A percentile compares a stretch with the other conserved stretches of the same genome.
phyloP scores from a whole-genome alignment of 139 green algal species.

The Asterochloris erici region DNA sequence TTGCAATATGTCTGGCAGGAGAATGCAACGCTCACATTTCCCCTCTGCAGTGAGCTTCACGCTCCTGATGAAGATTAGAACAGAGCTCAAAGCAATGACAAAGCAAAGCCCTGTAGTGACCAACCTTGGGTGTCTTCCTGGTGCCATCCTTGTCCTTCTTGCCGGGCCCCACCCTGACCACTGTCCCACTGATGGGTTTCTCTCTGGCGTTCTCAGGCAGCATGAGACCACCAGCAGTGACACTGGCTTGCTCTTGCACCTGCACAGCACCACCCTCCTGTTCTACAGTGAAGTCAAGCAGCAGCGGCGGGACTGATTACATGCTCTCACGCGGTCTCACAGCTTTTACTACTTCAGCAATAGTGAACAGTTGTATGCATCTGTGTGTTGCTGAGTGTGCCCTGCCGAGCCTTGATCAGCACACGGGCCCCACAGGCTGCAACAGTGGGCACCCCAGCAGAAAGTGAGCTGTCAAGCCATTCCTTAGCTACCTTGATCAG shows the following conservation, averaged over 20 bases:
- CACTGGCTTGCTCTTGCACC: conserved; percentile 63
- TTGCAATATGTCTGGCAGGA: neutral
- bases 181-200: conserved; percentile 60
- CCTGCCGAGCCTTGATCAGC: neutral
- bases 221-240: conserved; percentile 89
- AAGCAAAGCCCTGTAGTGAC: neutral
- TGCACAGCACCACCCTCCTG: conserved; percentile 2
- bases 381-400: no score
- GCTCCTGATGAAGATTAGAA: no score
- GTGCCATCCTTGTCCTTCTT: conserved; percentile 64
- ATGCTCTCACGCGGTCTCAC: neutral
- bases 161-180: conserved; percentile 66
- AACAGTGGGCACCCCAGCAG: neutral
- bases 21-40: neutral
- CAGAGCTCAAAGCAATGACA: no score
- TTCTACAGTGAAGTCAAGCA: neutral
- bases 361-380: no score
- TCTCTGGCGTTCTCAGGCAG: conserved; percentile 87
- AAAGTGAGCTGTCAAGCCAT: neutral
- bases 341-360: neutral
- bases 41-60: neutral
- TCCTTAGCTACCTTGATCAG: conserved; percentile 68
- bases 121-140: conserved; percentile 54
- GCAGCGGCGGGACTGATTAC: no score
- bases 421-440: neutral